Evolutionary conservation across 1,284 basidiomycete species (phyloP).

Genomic region (Puccinia polysora): DNA sequence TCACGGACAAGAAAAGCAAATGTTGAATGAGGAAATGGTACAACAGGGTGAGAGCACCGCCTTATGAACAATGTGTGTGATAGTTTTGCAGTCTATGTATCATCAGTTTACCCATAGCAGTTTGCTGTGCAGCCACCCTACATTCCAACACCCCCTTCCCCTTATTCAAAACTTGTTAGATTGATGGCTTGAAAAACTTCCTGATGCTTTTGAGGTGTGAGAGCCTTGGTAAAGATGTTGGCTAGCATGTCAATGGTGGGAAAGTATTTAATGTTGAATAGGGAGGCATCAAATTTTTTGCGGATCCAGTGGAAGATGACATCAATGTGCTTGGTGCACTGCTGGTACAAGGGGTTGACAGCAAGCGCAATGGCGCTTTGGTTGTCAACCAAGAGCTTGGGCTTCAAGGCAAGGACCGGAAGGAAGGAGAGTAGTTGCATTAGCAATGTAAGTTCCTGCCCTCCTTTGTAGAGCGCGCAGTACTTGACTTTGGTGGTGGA

Average conservation of each 20-base stretch:
- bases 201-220: not conserved
- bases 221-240: not conserved
- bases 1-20: too few relatives aligned
- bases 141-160: too few relatives aligned
- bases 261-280: not conserved
- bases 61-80: not conserved
- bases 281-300: not conserved
- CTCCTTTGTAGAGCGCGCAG: too few relatives aligned
- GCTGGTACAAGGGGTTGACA: not conserved
- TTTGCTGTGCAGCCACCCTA: too few relatives aligned
- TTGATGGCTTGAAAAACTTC: not conserved
- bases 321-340: slow-evolving; percentile 17
- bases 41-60: not conserved
- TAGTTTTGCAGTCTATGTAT: not conserved
- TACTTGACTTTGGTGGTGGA: too few relatives aligned
- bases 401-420: not conserved
- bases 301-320: slow-evolving; percentile 8
- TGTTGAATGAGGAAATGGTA: not conserved
- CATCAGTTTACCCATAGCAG: not conserved
- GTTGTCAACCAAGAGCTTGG: not conserved
- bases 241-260: slow-evolving; percentile 2
- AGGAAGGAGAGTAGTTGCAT: not conserved
- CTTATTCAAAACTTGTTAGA: not conserved
- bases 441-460: not conserved
- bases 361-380: slow-evolving; percentile 10